Evolutionary conservation across 768 basidiomycete species (phyloP).

Genomic region (Suillus subaureus): DNA sequence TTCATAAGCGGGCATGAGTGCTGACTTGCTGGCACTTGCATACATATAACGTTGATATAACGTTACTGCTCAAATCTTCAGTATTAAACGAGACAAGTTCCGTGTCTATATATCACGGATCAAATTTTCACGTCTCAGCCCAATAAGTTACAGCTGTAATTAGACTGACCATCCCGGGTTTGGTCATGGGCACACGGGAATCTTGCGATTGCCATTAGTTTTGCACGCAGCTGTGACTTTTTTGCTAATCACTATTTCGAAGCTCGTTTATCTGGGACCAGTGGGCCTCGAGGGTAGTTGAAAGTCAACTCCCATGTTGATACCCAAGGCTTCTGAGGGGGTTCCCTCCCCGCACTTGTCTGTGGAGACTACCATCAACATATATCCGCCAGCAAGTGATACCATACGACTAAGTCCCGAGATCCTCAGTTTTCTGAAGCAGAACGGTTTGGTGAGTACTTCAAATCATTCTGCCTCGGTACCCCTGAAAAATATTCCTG

Average conservation of each 20-base stretch:
- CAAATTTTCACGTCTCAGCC: too few species aligned
- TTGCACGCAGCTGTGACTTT: too few species aligned
- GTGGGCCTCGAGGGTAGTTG: background rate
- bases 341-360: constrained; percentile 9
- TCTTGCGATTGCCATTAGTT: too few species aligned
- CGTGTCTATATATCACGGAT: too few species aligned
- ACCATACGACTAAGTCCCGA: constrained; percentile 38
- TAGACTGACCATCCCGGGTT: too few species aligned
- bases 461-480: background rate
- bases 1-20: background rate
- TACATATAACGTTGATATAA: too few species aligned
- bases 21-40: too few species aligned
- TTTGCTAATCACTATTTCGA: background rate
- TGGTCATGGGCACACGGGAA: too few species aligned
- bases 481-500: background rate
- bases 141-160: too few species aligned
- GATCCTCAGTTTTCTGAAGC: constrained; percentile 37
- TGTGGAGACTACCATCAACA: constrained; percentile 18
- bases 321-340: background rate
- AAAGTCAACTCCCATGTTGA: background rate
- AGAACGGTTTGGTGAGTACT: constrained; percentile 33
- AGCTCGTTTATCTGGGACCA: background rate
- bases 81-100: too few species aligned
- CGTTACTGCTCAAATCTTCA: too few species aligned
- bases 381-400: constrained; percentile 19